These are phyloP conservation scores for Acacia melanoxylon DNA, from an alignment of 306 rosid species.

Conservation along the genomic window DNA sequence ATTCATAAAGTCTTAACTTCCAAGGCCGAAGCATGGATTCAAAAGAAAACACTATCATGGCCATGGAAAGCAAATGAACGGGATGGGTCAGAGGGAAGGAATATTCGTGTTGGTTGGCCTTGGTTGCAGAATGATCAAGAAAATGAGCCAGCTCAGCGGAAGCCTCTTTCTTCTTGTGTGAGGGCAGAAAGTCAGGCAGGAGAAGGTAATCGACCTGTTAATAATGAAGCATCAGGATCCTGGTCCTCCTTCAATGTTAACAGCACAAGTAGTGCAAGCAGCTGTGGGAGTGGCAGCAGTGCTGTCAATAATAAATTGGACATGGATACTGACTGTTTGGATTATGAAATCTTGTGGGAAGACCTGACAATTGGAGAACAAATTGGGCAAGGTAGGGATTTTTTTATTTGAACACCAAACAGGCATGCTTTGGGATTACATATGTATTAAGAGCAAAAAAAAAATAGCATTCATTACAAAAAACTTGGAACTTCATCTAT, in stretches of 20 bases:
- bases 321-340: slow-evolving; percentile 80
- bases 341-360: slow-evolving; percentile 97
- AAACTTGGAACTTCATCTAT: neutral
- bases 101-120: slow-evolving; percentile 48
- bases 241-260: slow-evolving; percentile 82
- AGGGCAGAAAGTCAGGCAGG: slow-evolving; percentile 59
- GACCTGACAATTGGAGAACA: slow-evolving; percentile 92
- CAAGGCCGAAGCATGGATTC: slow-evolving; percentile 90
- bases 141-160: slow-evolving; percentile 50
- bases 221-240: slow-evolving; percentile 74
- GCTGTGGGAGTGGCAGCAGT: slow-evolving; percentile 91
- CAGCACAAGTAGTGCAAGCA: slow-evolving; percentile 97
- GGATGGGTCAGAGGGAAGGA: slow-evolving; percentile 63
- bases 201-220: slow-evolving; percentile 55
- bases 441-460: slow-evolving; percentile 8
- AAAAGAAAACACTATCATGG: slow-evolving; percentile 83
- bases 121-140: slow-evolving; percentile 77
- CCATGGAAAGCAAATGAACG: slow-evolving; percentile 82
- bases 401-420: neutral
- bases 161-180: slow-evolving; percentile 37
- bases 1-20: slow-evolving; percentile 66
- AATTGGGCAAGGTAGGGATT: slow-evolving; percentile 85
- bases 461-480: neutral
- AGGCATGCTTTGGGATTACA: slow-evolving; percentile 19
- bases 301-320: slow-evolving; percentile 72